Evolutionary conservation across 331 rosid species (phyloP), one percentile per base, ranked within the genome.

Genomic region (Quercus tomentella): DNA sequence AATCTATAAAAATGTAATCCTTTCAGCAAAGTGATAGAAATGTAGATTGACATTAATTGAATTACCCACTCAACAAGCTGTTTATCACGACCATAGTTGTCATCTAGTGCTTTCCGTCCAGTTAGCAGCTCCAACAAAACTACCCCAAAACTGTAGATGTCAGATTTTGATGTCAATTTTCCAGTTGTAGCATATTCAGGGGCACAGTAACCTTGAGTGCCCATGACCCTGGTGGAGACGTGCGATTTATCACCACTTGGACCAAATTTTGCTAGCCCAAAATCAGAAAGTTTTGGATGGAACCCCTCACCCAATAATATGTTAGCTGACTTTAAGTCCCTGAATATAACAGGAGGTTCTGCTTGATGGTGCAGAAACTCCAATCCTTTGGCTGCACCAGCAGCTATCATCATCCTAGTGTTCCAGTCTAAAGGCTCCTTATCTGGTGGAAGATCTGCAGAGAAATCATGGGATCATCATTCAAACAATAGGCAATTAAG

Each of bases 141-240:
- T 43, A 86, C 90, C 31, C 92, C 97, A 51, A 86, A 91, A 84
- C 92, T 84, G 73, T 82, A 91, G 60, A 89, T 87, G 75, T 89
- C 93, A 57, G 93, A 84, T 82, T 85, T 91, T 76, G 61, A 58
- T 6, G 92, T 89, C 79, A 89, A 76, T 65, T 74, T 91, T 62
- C 97, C 92, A 71, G 80, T 84, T 28, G 73, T 61, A 28, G 89
- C 89, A 86, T 91, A 87, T 82, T 89, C 96, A 45, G 93, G 91
- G n/a, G 91, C 95, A 69, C 91, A 91, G 75, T 89, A 91, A 61
- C 95, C 95, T 54, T 81, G 77, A 6, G 92, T 88, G 70, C 91
- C 96, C 91, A 89, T 84, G 54, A 89, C 96, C 77, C 91, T 85
- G 6, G 93, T 86, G 78, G 87, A 79, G 71, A 91, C 91, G 54